A percentile compares a stretch with the other conserved stretches of the same genome.
phyloP scores from a whole-genome alignment of 73 alveolate species.

The Paramecium biaurelia region DNA sequence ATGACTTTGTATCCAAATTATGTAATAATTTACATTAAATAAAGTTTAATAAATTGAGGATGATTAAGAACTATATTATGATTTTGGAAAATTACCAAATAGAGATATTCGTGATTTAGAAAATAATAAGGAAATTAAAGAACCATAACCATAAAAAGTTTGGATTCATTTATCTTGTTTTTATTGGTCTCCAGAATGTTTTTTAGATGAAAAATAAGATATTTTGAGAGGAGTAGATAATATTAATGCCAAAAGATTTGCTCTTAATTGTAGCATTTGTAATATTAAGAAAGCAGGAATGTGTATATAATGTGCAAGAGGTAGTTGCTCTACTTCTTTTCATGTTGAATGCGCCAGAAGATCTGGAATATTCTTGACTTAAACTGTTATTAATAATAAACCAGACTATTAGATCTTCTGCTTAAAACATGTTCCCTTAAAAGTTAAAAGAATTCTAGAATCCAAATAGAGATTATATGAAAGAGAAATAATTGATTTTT shows the following conservation, averaged over 20 bases:
- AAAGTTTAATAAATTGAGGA: constrained; percentile 15
- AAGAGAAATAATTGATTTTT: constrained; percentile 51
- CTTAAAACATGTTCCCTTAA: constrained; percentile 49
- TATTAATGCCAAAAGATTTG: constrained; percentile 51
- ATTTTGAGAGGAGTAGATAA: constrained; percentile 41
- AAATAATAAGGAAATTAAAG: background rate
- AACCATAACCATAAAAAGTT: constrained; percentile 42
- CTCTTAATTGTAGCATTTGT: constrained; percentile 41
- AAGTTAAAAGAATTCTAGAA: constrained; percentile 54
- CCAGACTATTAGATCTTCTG: constrained; percentile 50
- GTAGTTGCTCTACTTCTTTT: constrained; percentile 53
- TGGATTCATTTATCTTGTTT: constrained; percentile 64
- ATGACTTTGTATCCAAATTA: background rate
- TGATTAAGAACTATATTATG: constrained; percentile 51
- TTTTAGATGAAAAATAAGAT: constrained; percentile 51
- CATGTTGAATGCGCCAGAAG: constrained; percentile 65
- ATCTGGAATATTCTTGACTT: constrained; percentile 42
- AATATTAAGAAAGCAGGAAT: constrained; percentile 47
- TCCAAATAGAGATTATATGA: constrained; percentile 54
- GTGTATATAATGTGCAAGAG: constrained; percentile 61
- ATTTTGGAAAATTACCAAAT: constrained; percentile 37
- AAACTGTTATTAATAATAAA: background rate
- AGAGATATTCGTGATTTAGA: constrained; percentile 40
- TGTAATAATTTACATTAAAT: background rate
- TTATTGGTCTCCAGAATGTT: constrained; percentile 60